Evolutionary conservation across 305 asterid species (phyloP), one percentile per base, ranked within the genome.

Genomic region (Fraxinus baroniana): DNA sequence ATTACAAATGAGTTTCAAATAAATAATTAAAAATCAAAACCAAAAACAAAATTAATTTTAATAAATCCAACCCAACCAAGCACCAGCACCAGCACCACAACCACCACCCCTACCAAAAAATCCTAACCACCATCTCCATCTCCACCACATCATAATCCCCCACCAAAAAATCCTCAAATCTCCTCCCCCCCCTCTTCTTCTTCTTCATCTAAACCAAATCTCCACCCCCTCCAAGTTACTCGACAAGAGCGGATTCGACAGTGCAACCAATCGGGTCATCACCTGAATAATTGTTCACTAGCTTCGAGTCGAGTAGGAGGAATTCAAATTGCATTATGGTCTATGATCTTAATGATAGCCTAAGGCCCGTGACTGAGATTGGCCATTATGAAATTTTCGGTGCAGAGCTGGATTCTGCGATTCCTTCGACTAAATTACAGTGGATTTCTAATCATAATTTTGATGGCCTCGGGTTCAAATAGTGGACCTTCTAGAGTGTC

Each of bases 401-500:
- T 3, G 99, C 99, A 37, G 98, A 94, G 32, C 85, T 96, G 32
- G 91, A 91, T 79, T 94, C 99, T 0, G 99, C 95, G 0, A 93
- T 96, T 77, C 99, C 99, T 5, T 90, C 98, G 0, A 96, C 99
- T 3, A 96, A 96, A 84, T 36, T 96, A 39, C 90, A 86, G 64
- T 96, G 99, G 98, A 76, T 93, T 33, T 44, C 94, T 0, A 82
- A 86, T 71, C 97, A 89, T 74, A 94, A 92, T 81, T 82, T 86
- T 96, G 84, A 93, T 96, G 98, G 98, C 98, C 46, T 88, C 98
- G 0, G 99, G 99, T 20, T 94, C 98, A n/a, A 98, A 96, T 83
- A 89, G 98, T 52, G 98, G 98, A 10, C 95, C 95, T 9, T 89
- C 94, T 2, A 97, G 98, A 64, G 98, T 96, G 1, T 74, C 80